Evolutionary conservation across 1,284 basidiomycete species (phyloP).

Genomic region (Omphalotus olearius): DNA sequence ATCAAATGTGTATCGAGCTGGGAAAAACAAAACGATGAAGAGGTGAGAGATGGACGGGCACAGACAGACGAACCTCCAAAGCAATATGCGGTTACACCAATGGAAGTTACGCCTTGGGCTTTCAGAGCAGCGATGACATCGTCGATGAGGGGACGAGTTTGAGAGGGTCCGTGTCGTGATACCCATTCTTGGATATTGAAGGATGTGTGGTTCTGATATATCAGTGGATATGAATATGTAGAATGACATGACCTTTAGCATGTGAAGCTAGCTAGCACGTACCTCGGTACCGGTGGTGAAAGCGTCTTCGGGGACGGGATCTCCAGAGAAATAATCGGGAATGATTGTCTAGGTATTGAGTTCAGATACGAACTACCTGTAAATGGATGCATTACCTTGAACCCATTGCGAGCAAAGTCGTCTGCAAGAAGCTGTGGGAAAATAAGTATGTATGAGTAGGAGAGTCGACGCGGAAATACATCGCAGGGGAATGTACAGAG

Average conservation of each 20-base stretch:
- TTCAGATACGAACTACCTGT: no score
- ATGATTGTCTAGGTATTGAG: not conserved
- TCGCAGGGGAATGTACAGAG: no score
- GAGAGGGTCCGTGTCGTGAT: no score
- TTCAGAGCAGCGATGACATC: slow-evolving; percentile 59
- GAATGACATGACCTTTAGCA: no score
- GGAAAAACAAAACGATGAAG: no score
- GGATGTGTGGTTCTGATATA: no score
- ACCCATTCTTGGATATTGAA: no score
- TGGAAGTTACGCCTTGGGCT: slow-evolving; percentile 48
- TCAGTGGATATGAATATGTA: no score
- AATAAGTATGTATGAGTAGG: not conserved
- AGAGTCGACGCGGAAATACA: no score
- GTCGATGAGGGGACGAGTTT: slow-evolving; percentile 42
- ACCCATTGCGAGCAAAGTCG: not conserved
- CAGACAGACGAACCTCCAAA: slow-evolving; percentile 58
- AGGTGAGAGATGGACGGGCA: no score
- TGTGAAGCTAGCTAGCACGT: no score
- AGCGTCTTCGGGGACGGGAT: slow-evolving; percentile 41
- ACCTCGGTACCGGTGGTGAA: slow-evolving; percentile 20
- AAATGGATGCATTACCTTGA: no score
- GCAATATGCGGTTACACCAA: slow-evolving; percentile 69
- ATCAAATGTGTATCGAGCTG: slow-evolving; percentile 7
- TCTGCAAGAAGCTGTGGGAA: not conserved
- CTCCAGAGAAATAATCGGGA: slow-evolving; percentile 54